phyloP scores from a whole-genome alignment of 2,329 filamentous ascomycete species.

The Diaporthe aspalathi region DNA sequence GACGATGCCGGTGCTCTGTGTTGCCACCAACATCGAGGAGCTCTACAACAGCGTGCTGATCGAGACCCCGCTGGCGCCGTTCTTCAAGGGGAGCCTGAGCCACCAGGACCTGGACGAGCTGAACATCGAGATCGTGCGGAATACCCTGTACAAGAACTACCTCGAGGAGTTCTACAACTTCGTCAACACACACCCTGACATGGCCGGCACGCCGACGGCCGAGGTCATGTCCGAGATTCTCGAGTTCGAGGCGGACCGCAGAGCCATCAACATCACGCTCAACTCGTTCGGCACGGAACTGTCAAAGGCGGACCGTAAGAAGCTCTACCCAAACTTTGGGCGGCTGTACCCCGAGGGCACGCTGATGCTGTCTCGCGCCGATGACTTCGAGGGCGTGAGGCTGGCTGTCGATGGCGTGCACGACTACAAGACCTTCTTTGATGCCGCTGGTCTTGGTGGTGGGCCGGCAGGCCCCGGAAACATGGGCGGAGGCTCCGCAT shows the following conservation, averaged over 20 bases:
- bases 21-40: conserved; percentile 98
- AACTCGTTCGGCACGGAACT: conserved; percentile 99
- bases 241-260: conserved; percentile 95
- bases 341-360: conserved; percentile 94
- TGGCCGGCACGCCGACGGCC: conserved; percentile 87
- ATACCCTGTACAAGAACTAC: conserved; percentile 99
- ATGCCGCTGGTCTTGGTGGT: conserved; percentile 83
- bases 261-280: conserved; percentile 98
- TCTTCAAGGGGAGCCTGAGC: conserved; percentile 96
- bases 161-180: conserved; percentile 97
- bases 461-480: conserved; percentile 81
- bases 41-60: conserved; percentile 98
- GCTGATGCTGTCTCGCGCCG: conserved; percentile 92
- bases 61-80: conserved; percentile 93
- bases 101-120: conserved; percentile 98
- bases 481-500: conserved; percentile 82
- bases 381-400: conserved; percentile 93
- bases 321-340: conserved; percentile 94
- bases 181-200: conserved; percentile 88
- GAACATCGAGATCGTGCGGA: conserved; percentile 99
- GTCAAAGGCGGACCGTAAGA: conserved; percentile 91
- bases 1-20: conserved; percentile 97
- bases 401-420: conserved; percentile 92
- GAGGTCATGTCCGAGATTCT: conserved; percentile 97
- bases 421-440: conserved; percentile 97